phyloP scores from a whole-genome alignment of 768 basidiomycete species.

The Mrakia gelida region DNA sequence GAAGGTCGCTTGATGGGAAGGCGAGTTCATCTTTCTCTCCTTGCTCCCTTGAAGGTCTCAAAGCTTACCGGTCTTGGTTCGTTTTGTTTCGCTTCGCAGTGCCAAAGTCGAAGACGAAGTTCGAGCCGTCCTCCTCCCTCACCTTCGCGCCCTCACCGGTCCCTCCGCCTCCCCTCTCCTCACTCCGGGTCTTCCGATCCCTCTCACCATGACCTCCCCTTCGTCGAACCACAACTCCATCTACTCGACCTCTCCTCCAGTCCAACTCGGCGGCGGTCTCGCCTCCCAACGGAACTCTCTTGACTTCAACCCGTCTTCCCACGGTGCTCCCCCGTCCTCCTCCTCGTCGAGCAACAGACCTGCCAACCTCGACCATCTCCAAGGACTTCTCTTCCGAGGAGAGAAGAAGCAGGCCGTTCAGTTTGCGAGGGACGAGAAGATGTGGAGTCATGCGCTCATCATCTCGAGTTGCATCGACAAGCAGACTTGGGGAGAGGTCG shows the following conservation, averaged over 20 bases:
- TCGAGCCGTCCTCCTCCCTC: slow-evolving; percentile 44
- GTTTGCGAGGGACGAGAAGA: slow-evolving; percentile 76
- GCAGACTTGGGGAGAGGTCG: slow-evolving; percentile 87
- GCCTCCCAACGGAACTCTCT: background rate
- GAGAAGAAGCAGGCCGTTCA: slow-evolving; percentile 80
- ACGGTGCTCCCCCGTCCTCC: background rate
- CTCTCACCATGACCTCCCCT: background rate
- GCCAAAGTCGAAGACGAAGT: slow-evolving; percentile 68
- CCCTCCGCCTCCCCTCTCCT: slow-evolving; percentile 8
- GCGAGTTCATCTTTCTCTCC: slow-evolving; percentile 51
- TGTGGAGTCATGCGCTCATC: slow-evolving; percentile 95
- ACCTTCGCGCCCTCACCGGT: slow-evolving; percentile 14
- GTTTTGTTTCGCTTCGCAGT: slow-evolving; percentile 43
- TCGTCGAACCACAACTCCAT: slow-evolving; percentile 20
- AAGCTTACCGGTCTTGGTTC: background rate
- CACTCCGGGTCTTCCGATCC: slow-evolving; percentile 3
- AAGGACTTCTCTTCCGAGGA: slow-evolving; percentile 72
- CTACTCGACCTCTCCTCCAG: slow-evolving; percentile 23
- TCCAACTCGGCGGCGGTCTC: background rate
- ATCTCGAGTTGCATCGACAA: slow-evolving; percentile 90
- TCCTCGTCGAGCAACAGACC: slow-evolving; percentile 30
- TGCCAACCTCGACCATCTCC: slow-evolving; percentile 69
- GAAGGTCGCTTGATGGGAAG: slow-evolving; percentile 82
- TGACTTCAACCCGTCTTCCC: background rate
- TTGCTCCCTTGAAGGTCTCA: background rate